phyloP scores from a whole-genome alignment of 2,329 filamentous ascomycete genomes.

The Trichoderma sp. region DNA sequence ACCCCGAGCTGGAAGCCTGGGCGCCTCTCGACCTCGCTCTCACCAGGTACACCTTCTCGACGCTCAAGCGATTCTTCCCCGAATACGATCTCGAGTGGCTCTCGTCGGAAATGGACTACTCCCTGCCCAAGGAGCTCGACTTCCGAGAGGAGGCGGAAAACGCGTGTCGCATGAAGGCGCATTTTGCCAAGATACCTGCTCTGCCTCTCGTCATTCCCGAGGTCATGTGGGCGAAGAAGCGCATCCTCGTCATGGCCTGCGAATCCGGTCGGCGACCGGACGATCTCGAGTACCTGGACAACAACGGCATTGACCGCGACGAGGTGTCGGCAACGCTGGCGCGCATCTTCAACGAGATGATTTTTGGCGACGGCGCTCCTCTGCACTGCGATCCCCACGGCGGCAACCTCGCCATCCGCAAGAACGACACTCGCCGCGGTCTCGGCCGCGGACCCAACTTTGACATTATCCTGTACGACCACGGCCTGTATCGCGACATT shows the following conservation, averaged over 20 bases:
- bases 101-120: conserved; percentile 87
- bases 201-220: conserved; percentile 86
- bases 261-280: conserved; percentile 85
- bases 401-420: conserved; percentile 89
- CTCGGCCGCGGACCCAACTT: conserved; percentile 69
- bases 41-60: conserved; percentile 86
- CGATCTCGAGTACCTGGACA: conserved; percentile 83
- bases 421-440: conserved; percentile 63
- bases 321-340: conserved; percentile 91
- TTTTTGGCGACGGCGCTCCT: conserved; percentile 85
- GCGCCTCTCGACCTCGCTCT: conserved; percentile 83
- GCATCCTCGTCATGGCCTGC: conserved; percentile 94
- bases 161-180: conserved; percentile 73
- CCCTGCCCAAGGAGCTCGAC: conserved; percentile 87
- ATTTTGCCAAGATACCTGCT: conserved; percentile 74
- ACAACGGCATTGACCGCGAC: conserved; percentile 85
- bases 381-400: conserved; percentile 97
- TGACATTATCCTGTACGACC: conserved; percentile 94
- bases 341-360: conserved; percentile 98
- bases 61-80: conserved; percentile 89
- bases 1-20: conserved; percentile 88
- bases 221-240: conserved; percentile 84
- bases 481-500: conserved; percentile 94
- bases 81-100: conserved; percentile 98
- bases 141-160: conserved; percentile 86